Conservation (phyloP, 2,329 filamentous ascomycete species). For the Epichloe brachyelytri region DNA sequence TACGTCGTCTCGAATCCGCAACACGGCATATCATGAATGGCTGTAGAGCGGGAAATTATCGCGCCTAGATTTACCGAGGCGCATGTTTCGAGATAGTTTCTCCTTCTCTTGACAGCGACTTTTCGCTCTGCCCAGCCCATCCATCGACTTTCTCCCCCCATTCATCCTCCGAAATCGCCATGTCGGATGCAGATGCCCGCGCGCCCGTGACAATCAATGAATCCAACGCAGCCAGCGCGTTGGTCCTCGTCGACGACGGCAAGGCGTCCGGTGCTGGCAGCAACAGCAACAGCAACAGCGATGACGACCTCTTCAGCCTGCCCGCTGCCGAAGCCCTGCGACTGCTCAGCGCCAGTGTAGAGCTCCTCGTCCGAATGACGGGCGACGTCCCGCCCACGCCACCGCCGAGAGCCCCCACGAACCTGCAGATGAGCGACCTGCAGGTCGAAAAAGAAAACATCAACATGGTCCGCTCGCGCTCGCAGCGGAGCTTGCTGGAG, state of each 20-base stretch:
- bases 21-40: slow-evolving; percentile 6
- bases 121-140: background rate
- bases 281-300: slow-evolving; percentile 17
- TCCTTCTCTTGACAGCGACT: slow-evolving; percentile 3
- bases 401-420: slow-evolving; percentile 47
- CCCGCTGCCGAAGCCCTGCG: slow-evolving; percentile 63
- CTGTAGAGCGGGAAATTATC: background rate
- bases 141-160: background rate
- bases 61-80: slow-evolving; percentile 1
- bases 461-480: slow-evolving; percentile 44
- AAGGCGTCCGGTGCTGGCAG: slow-evolving; percentile 10
- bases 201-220: background rate
- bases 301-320: slow-evolving; percentile 66
- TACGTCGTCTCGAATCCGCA: background rate
- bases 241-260: slow-evolving; percentile 9
- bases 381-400: slow-evolving; percentile 75
- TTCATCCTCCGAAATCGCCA: background rate
- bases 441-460: slow-evolving; percentile 50
- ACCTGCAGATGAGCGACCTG: slow-evolving; percentile 54
- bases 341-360: slow-evolving; percentile 60
- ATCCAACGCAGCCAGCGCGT: slow-evolving; percentile 3
- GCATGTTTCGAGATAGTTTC: slow-evolving; percentile 1
- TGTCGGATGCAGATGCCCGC: background rate
- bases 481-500: slow-evolving; percentile 35
- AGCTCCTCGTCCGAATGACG: slow-evolving; percentile 57